Percentiles rank a stretch among this genome's conserved stretches.
phyloP scores from a whole-genome alignment of 2,329 filamentous ascomycete species.

The Microcyclospora pomicola region DNA sequence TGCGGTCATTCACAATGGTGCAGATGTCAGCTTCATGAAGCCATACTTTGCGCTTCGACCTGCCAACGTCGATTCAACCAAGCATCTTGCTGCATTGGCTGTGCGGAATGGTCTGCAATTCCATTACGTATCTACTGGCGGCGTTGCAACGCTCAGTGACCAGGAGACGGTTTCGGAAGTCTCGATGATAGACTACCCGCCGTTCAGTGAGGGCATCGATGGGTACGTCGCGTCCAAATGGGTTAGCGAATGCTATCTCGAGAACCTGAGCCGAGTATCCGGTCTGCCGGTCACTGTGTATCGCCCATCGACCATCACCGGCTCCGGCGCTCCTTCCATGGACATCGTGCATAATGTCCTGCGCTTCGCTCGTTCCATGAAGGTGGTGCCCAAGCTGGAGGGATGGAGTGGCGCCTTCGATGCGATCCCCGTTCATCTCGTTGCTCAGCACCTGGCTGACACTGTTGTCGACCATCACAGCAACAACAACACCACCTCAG shows the following conservation, averaged over 20 bases:
- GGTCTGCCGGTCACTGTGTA: neutral
- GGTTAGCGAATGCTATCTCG: constrained; percentile 1
- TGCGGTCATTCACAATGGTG: constrained; percentile 13
- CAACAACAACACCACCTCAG: too few relatives aligned
- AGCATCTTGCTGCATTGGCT: neutral
- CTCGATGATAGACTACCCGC: neutral
- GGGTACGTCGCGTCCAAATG: constrained; percentile 1
- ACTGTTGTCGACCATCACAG: too few relatives aligned
- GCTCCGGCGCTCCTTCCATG: neutral
- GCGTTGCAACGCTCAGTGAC: neutral
- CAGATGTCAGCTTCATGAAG: constrained; percentile 11
- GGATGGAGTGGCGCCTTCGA: neutral
- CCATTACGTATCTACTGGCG: neutral
- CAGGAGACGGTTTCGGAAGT: neutral
- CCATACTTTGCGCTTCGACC: constrained; percentile 11
- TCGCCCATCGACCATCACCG: constrained; percentile 1
- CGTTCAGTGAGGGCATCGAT: neutral
- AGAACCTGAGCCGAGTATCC: neutral
- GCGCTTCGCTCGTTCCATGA: neutral
- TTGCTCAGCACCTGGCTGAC: too few relatives aligned
- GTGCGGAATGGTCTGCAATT: neutral
- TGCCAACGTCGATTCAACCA: constrained; percentile 11
- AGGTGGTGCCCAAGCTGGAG: neutral
- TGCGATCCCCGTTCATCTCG: neutral
- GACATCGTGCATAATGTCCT: neutral